phyloP scores from a whole-genome alignment of 345 rosid species.

The Hirschfeldia incana region DNA sequence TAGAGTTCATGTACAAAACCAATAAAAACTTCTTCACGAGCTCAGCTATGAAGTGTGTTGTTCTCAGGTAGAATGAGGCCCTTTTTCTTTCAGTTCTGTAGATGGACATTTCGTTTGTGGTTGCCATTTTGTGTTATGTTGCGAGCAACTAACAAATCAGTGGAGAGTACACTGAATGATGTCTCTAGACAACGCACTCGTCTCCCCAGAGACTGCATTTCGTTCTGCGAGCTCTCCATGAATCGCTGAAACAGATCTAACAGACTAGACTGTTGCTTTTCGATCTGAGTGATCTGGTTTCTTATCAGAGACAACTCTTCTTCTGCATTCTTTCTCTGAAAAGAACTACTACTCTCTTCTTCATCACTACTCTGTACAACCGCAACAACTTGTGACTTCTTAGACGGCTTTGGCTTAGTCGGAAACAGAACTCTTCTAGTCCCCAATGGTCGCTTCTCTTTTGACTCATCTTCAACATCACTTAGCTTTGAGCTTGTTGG shows the following conservation, averaged over 20 bases:
- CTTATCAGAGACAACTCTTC: conserved; percentile 68
- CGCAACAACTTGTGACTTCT: conserved; percentile 42
- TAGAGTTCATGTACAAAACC: conserved; percentile 1
- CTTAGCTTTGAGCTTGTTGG: conserved; percentile 9
- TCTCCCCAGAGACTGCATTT: conserved; percentile 76
- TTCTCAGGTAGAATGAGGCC: conserved; percentile 1
- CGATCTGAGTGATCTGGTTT: conserved; percentile 80
- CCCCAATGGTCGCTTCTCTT: conserved; percentile 22
- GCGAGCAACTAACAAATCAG: conserved; percentile 51
- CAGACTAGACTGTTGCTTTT: conserved; percentile 80
- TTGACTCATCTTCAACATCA: not conserved
- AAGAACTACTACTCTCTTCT: conserved; percentile 42
- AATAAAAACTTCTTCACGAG: conserved; percentile 2
- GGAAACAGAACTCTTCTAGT: conserved; percentile 49
- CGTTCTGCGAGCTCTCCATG: conserved; percentile 86
- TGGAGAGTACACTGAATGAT: conserved; percentile 82
- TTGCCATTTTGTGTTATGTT: conserved; percentile 26
- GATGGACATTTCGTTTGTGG: conserved; percentile 21
- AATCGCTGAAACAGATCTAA: conserved; percentile 82
- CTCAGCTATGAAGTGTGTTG: conserved; percentile 6
- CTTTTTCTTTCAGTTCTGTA: conserved; percentile 10
- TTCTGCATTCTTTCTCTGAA: conserved; percentile 45
- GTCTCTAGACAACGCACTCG: conserved; percentile 86
- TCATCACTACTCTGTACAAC: conserved; percentile 57
- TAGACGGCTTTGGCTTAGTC: conserved; percentile 18